These are phyloP conservation scores for Zhuliangozyma parablackwelliae DNA, from an alignment of 1,139 yeast species.

Conservation along the genomic window DNA sequence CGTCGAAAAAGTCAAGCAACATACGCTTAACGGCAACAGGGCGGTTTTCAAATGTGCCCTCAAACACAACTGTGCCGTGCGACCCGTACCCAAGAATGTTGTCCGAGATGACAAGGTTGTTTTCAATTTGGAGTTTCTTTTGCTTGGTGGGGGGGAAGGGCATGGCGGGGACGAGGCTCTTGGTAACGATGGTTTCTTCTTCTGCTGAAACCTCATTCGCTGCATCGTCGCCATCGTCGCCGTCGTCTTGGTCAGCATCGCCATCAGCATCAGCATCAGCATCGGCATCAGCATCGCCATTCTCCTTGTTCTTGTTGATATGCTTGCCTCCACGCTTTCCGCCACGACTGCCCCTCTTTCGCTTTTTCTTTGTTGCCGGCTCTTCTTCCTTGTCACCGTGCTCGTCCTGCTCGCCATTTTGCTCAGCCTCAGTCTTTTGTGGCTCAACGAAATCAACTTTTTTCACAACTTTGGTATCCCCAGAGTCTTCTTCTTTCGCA, in stretches of 20 bases:
- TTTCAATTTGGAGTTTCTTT: constrained; percentile 41
- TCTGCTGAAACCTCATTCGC: constrained; percentile 13
- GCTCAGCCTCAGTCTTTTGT: constrained; percentile 4
- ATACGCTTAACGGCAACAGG: constrained; percentile 95
- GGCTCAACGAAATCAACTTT: constrained; percentile 31
- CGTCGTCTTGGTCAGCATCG: constrained; percentile 11
- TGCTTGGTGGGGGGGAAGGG: constrained; percentile 12
- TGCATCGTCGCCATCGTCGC: constrained; percentile 8
- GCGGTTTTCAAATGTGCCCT: constrained; percentile 84
- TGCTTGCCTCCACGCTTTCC: constrained; percentile 55
- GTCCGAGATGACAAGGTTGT: constrained; percentile 62
- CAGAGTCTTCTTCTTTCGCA: constrained; percentile 3
- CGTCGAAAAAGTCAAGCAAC: constrained; percentile 88
- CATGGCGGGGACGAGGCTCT: constrained; percentile 24
- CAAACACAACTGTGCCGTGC: constrained; percentile 91
- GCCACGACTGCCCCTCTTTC: constrained; percentile 87
- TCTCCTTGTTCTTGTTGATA: constrained; percentile 33
- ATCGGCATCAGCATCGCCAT: neutral
- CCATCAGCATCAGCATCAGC: constrained; percentile 6
- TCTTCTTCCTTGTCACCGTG: constrained; percentile 6
- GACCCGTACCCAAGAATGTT: constrained; percentile 89
- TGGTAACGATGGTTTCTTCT: constrained; percentile 23
- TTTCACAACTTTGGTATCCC: constrained; percentile 9
- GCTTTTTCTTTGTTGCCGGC: constrained; percentile 33
- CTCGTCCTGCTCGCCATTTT: constrained; percentile 4